phyloP scores from a whole-genome alignment of 352 stramenopile genomes.

The Globisporangium okanoganense region DNA sequence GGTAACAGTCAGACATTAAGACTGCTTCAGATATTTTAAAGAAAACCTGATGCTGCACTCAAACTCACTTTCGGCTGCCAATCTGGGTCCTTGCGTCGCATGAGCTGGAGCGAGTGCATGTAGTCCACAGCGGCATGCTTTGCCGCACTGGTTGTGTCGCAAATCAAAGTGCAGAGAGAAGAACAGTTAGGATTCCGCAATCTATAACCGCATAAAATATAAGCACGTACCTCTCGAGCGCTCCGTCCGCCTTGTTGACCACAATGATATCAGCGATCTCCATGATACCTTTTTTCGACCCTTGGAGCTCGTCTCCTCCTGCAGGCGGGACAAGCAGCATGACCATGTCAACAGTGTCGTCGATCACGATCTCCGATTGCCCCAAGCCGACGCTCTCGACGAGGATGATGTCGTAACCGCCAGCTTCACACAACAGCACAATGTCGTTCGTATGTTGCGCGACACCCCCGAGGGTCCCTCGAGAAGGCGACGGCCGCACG shows the following conservation, averaged over 20 bases:
- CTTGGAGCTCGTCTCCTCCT: conserved; percentile 96
- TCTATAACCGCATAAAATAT: neutral
- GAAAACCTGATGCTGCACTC: no score
- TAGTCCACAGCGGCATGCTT: conserved; percentile 74
- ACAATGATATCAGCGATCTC: conserved; percentile 97
- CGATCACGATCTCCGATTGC: conserved; percentile 97
- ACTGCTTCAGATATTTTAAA: no score
- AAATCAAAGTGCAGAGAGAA: neutral
- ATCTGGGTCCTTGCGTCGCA: conserved; percentile 76
- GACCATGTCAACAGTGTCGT: conserved; percentile 96
- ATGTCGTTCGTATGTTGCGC: conserved; percentile 88
- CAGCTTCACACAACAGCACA: conserved; percentile 92
- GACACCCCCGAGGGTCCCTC: conserved; percentile 75
- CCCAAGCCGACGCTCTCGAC: conserved; percentile 98
- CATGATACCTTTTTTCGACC: conserved; percentile 98
- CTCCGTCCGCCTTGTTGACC: conserved; percentile 97
- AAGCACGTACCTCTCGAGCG: conserved; percentile 42
- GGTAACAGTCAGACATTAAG: neutral
- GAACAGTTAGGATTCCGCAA: neutral
- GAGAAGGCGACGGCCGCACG: conserved; percentile 89
- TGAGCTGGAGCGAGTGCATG: conserved; percentile 79
- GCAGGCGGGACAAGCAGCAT: conserved; percentile 94
- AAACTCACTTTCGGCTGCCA: conserved; percentile 63
- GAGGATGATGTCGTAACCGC: conserved; percentile 93
- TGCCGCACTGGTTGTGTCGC: conserved; percentile 32